Conservation (phyloP, 2,329 filamentous ascomycete genomes). For the Pyricularia sp. region DNA sequence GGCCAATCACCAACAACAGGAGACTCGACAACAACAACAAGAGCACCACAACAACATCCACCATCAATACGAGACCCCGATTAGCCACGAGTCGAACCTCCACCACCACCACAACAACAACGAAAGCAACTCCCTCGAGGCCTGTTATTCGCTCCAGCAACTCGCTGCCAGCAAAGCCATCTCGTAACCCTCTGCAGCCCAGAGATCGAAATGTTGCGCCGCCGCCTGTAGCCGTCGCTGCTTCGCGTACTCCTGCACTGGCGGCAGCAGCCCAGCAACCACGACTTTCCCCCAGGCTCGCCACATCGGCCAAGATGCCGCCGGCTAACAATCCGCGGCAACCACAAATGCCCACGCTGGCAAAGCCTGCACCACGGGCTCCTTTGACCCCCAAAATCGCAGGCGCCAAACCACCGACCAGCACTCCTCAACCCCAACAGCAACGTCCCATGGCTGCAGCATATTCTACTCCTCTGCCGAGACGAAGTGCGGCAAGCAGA, state of each 20-base stretch:
- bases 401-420: slow-evolving; percentile 1
- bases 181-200: slow-evolving; percentile 13
- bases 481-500: slow-evolving; percentile 13
- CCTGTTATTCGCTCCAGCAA: slow-evolving; percentile 9
- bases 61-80: background rate
- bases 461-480: slow-evolving; percentile 28
- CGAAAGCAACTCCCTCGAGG: background rate
- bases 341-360: slow-evolving; percentile 56
- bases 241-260: slow-evolving; percentile 10
- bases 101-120: slow-evolving; percentile 4
- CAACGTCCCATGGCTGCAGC: slow-evolving; percentile 16
- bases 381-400: slow-evolving; percentile 46
- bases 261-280: slow-evolving; percentile 3
- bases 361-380: slow-evolving; percentile 35
- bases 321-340: slow-evolving; percentile 35
- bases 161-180: slow-evolving; percentile 5
- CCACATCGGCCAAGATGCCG: slow-evolving; percentile 19
- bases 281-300: slow-evolving; percentile 3
- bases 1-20: slow-evolving; percentile 7
- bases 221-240: slow-evolving; percentile 9
- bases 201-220: slow-evolving; percentile 27
- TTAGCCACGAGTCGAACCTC: background rate
- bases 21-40: slow-evolving; percentile 9
- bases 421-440: slow-evolving; percentile 12
- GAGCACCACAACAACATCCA: slow-evolving; percentile 4